A percentile compares a stretch with the other conserved stretches of the same genome.
Evolutionary conservation across 495 filamentous ascomycete genomes (phyloP).

Genomic region (Letharia lupina): DNA sequence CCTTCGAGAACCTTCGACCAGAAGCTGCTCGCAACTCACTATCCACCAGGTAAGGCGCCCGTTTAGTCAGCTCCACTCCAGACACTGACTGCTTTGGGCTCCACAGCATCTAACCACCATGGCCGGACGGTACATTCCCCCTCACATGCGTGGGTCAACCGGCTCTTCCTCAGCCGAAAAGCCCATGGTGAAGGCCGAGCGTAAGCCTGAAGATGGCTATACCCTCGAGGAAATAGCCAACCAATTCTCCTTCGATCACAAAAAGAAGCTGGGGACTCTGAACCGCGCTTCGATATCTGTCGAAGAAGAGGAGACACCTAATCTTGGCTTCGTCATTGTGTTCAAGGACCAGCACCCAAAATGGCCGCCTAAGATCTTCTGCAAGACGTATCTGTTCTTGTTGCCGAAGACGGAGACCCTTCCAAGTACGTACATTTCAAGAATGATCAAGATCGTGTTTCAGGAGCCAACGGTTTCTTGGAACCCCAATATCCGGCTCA

Average conservation of each 20-base stretch:
- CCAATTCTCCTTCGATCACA: neutral
- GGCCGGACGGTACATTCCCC: neutral
- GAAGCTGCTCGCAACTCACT: neutral
- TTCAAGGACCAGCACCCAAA: neutral
- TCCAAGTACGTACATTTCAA: neutral
- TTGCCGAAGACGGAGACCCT: neutral
- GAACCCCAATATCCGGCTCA: neutral
- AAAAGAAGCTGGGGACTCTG: neutral
- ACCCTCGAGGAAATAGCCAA: neutral
- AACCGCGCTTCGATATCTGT: neutral
- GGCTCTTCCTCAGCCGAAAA: neutral
- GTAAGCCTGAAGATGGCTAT: neutral
- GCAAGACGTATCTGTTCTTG: neutral
- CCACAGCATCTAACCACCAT: neutral
- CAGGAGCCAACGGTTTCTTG: neutral
- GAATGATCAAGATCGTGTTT: neutral
- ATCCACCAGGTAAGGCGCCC: neutral
- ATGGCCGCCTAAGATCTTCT: conserved; percentile 1
- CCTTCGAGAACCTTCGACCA: neutral
- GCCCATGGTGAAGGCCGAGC: neutral
- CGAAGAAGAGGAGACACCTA: neutral
- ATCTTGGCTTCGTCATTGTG: neutral
- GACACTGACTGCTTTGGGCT: neutral
- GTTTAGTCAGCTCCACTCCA: neutral
- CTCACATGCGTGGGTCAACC: neutral